Evolutionary conservation across 2,329 filamentous ascomycete genomes (phyloP).

Genomic region (Claviceps purpurea): DNA sequence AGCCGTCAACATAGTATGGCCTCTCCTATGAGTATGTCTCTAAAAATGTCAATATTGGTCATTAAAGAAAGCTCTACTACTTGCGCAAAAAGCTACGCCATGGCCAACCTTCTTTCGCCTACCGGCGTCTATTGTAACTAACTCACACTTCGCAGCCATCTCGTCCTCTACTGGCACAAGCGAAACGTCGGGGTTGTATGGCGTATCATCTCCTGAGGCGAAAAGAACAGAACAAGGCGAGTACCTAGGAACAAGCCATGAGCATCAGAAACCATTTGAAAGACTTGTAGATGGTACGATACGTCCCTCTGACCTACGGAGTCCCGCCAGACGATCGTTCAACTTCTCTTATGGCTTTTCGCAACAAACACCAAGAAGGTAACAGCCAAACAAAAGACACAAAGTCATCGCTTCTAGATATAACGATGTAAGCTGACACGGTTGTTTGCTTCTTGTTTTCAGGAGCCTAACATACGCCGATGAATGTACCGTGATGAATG

Average conservation of each 20-base stretch:
- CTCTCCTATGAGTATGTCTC: neutral
- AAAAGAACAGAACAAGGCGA: neutral
- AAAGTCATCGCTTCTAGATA: too few relatives aligned
- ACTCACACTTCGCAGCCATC: neutral
- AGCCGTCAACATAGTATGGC: neutral
- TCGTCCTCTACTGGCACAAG: neutral
- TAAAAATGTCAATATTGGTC: too few relatives aligned
- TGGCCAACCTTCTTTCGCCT: neutral
- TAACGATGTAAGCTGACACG: neutral
- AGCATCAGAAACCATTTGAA: neutral
- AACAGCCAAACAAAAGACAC: neutral
- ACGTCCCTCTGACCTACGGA: neutral
- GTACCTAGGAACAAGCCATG: neutral
- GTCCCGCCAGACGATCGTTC: conserved; percentile 4
- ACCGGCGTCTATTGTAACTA: neutral
- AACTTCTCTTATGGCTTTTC: neutral
- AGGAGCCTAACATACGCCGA: neutral
- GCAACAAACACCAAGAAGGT: conserved; percentile 1
- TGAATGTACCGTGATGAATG: neutral
- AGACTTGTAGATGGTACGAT: neutral
- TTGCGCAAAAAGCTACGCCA: neutral
- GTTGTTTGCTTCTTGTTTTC: neutral
- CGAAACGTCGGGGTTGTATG: neutral
- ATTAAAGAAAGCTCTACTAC: neutral
- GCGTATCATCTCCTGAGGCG: neutral